Evolutionary conservation across 805 yeast species (phyloP).

Genomic region (Candida yuanshanica): DNA sequence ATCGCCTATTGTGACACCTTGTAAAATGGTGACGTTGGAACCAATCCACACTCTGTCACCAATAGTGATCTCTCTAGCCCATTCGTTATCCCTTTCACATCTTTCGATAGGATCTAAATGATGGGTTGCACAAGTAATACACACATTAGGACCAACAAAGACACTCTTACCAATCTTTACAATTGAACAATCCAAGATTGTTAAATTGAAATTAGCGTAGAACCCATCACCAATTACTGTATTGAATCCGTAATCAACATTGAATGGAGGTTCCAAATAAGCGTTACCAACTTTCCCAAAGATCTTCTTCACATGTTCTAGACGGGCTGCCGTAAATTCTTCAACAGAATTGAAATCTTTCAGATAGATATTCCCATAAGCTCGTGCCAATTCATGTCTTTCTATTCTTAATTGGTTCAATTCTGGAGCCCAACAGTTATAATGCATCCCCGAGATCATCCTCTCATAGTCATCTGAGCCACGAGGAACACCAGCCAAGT

Average conservation of each 20-base stretch:
- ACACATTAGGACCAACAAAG: constrained; percentile 57
- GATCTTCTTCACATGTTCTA: constrained; percentile 30
- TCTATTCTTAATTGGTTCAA: constrained; percentile 22
- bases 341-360: constrained; percentile 23
- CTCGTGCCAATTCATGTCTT: constrained; percentile 23
- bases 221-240: constrained; percentile 49
- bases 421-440: constrained; percentile 13
- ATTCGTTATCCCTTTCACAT: constrained; percentile 35
- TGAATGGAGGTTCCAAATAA: constrained; percentile 42
- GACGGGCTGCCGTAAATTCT: constrained; percentile 31
- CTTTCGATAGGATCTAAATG: constrained; percentile 47
- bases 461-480: constrained; percentile 13
- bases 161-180: constrained; percentile 58
- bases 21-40: constrained; percentile 45
- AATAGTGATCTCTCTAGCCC: constrained; percentile 49
- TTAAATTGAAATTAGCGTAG: constrained; percentile 52
- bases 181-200: constrained; percentile 52
- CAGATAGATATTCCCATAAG: constrained; percentile 23
- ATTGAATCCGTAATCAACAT: constrained; percentile 65
- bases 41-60: constrained; percentile 71
- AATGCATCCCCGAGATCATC: constrained; percentile 9
- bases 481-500: constrained; percentile 17
- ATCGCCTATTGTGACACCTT: constrained; percentile 64
- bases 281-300: constrained; percentile 42
- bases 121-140: constrained; percentile 59